A percentile compares a stretch with the other conserved stretches of the same genome.
phyloP scores from a whole-genome alignment of 106 monocot species.

The Agapanthus africanus region DNA sequence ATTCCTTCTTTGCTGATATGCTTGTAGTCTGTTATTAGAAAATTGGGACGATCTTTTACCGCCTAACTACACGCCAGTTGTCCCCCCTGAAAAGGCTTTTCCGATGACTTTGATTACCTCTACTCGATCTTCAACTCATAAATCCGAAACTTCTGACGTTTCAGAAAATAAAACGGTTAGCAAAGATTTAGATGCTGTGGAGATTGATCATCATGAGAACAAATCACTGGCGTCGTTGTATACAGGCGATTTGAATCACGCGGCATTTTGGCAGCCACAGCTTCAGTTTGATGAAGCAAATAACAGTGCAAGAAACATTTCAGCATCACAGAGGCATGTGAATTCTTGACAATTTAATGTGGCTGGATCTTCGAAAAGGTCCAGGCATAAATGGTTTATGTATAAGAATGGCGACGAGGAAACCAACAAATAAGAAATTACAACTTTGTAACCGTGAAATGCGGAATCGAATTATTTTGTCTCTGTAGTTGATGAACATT shows the following conservation, averaged over 20 bases:
- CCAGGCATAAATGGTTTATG: too few species aligned
- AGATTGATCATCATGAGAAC: slow-evolving; percentile 18
- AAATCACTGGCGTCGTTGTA: slow-evolving; percentile 17
- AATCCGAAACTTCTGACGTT: slow-evolving; percentile 31
- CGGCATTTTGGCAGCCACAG: slow-evolving; percentile 43
- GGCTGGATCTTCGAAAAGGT: slow-evolving; percentile 10
- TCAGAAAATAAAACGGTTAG: slow-evolving; percentile 21
- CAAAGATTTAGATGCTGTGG: slow-evolving; percentile 18
- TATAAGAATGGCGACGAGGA: too few species aligned
- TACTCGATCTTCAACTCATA: slow-evolving; percentile 40
- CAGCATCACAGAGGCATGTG: slow-evolving; percentile 21
- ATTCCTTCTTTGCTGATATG: too few species aligned
- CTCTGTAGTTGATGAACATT: too few species aligned
- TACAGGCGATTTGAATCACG: slow-evolving; percentile 31
- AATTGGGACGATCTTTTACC: slow-evolving; percentile 97
- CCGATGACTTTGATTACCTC: slow-evolving; percentile 74
- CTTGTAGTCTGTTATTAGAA: too few species aligned
- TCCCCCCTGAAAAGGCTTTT: slow-evolving; percentile 95
- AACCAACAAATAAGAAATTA: too few species aligned
- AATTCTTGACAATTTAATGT: slow-evolving; percentile 31
- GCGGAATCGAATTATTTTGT: too few species aligned
- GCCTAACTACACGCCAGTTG: slow-evolving; percentile 82
- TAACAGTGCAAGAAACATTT: too few species aligned
- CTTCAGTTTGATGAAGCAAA: slow-evolving; percentile 7
- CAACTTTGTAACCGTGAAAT: too few species aligned